These are phyloP conservation scores for Tylopilus felleus DNA, from an alignment of 768 basidiomycete genomes.

Conservation along the genomic window DNA sequence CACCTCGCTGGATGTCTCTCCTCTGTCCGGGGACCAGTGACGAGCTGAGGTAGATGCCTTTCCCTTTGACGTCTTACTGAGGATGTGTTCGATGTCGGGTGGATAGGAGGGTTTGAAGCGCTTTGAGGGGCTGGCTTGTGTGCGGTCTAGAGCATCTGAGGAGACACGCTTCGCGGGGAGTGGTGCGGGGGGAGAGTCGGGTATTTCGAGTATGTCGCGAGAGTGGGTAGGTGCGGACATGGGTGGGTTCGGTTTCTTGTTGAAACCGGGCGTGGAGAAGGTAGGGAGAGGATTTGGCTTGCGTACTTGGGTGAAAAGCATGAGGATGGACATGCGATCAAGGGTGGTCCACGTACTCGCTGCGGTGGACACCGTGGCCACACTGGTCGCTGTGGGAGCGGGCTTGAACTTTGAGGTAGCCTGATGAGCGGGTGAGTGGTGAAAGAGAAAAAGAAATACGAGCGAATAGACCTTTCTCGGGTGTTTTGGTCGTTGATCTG, in stretches of 20 bases:
- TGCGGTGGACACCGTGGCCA: constrained; percentile 3
- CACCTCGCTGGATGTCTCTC: constrained; percentile 19
- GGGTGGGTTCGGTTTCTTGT: constrained; percentile 18
- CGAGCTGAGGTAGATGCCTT: constrained; percentile 2
- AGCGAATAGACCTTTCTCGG: constrained; percentile 11
- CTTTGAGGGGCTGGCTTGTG: constrained; percentile 24
- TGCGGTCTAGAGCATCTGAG: constrained; percentile 10
- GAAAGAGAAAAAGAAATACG: no score
- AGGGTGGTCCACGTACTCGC: constrained; percentile 2
- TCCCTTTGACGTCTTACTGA: constrained; percentile 3
- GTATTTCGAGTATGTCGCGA: constrained; percentile 14
- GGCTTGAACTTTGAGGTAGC: constrained; percentile 46
- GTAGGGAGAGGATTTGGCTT: constrained; percentile 33
- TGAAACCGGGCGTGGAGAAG: constrained; percentile 47
- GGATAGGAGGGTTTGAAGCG: constrained; percentile 29
- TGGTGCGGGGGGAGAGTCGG: constrained; percentile 10
- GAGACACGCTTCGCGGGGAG: constrained; percentile 33
- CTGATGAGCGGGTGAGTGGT: neutral
- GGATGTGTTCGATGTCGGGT: constrained; percentile 26
- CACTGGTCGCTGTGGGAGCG: constrained; percentile 14
- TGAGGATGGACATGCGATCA: constrained; percentile 5
- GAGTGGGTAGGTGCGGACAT: constrained; percentile 8
- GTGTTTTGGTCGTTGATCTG: no score
- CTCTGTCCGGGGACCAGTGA: constrained; percentile 14
- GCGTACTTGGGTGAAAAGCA: constrained; percentile 18